phyloP scores from a whole-genome alignment of 2,329 filamentous ascomycete species.

The Hypomyces rosellus region DNA sequence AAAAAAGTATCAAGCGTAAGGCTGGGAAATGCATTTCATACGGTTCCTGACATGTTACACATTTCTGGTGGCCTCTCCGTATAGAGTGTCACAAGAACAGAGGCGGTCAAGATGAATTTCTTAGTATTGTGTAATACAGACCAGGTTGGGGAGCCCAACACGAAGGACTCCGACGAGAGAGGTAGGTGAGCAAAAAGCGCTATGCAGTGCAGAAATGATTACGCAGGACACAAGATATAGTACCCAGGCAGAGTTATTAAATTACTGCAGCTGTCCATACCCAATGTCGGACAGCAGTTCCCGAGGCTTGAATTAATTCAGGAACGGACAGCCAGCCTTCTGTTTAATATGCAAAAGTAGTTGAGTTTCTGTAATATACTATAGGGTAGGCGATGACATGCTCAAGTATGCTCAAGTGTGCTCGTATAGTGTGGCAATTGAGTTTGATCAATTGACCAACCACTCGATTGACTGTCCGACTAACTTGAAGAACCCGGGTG shows the following conservation, averaged over 20 bases:
- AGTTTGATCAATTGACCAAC: no score
- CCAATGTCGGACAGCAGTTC: constrained; percentile 1
- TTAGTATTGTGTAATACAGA: constrained; percentile 1
- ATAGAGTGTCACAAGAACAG: background rate
- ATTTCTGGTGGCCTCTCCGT: background rate
- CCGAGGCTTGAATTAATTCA: background rate
- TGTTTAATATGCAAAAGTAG: no score
- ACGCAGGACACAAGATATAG: no score
- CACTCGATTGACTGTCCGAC: no score
- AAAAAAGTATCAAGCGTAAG: background rate
- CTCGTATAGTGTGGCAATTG: no score
- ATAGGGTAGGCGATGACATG: no score
- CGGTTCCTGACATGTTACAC: background rate
- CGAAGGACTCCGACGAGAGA: background rate
- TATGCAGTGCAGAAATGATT: no score
- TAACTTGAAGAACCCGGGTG: no score
- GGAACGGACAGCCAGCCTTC: no score
- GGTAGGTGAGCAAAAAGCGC: background rate
- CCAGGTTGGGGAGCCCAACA: constrained; percentile 3
- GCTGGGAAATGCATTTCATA: constrained; percentile 3
- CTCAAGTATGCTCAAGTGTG: no score
- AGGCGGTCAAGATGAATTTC: constrained; percentile 3
- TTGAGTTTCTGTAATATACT: no score
- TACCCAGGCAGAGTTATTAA: no score
- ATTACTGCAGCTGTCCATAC: background rate